Evolutionary conservation across 2,329 filamentous ascomycete genomes (phyloP), one percentile per base, ranked within the genome.

Genomic region (Mariannaea elegans): DNA sequence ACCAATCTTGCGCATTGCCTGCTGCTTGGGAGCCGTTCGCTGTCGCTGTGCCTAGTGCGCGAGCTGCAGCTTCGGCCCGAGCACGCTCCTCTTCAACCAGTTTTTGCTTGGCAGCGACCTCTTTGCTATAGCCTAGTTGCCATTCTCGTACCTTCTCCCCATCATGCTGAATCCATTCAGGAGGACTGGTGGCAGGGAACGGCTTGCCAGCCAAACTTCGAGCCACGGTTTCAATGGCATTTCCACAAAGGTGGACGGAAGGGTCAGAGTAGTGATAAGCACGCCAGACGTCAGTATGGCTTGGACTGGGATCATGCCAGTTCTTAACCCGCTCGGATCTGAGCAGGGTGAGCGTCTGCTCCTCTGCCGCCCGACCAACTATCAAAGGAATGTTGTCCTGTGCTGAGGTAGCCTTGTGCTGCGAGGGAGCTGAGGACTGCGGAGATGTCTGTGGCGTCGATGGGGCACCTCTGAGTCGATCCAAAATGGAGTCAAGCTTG

Each of bases 141-240:
- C 85, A 88, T 62, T 84, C 80, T 9, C 80, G 78, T 0, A 81
- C 75, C 61, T 79, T 79, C 29, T 80, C 80, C 3, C 78, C 71
- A 29, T 82, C 77, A 19, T 80, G 73, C 9, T 73, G 73, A 63
- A 87, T 78, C 79, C 84, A 85, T 16, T 80, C 78, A 1, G 86
- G 84, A 3, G 85, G 82, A 41, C 82, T 78, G 1, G 69, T 80
- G 2, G 84, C 73, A 13, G 84, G 84, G 60, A 78, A 84, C 7
- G 82, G 77, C 60, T 81, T 80, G 52, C 76, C 76, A 42, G 76
- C 76, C 8, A 86, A 70, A 36, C 74, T 70, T 29, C 76, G 77
- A 3, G 77, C 77, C 1, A 81, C 68, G 0, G 70, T 71, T 63
- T 84, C 81, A 12, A 87, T 61, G 3, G 72, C 73, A 18, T 78